Base-by-base conservation (phyloP, 2,329 filamentous ascomycete species). In the Chaetothyriales sp. region DNA sequence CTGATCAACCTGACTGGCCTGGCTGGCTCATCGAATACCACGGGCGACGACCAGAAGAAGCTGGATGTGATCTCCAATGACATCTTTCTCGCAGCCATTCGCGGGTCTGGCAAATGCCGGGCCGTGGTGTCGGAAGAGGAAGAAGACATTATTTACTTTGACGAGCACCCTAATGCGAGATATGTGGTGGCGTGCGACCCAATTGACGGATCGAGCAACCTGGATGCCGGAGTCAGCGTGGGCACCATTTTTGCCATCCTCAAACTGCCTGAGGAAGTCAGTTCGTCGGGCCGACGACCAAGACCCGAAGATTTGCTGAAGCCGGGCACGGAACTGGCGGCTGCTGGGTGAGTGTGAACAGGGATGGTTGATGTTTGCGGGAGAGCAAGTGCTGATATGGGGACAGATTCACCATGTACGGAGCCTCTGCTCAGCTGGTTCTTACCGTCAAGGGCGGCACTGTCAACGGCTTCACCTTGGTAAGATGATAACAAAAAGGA, bases 331-430 rank as follows among this genome's bases (percentile, higher is more conserved):
- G 89, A 95, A 70, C 79, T 96, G 59, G 79, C 96, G 18, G 90
- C 92, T 36, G 50, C 58, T 51, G 58, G 58, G 58, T 60, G 54
- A 53, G 56, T 20, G n/a, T n/a, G n/a, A 19, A 44, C n/a, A 44
- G 44, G 2, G 45, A 12, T n/a, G 15, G 32, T 15, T 4, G 28
- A 5, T 3, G 9, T 15, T 5, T 39, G 32, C 4, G 15, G 12
- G 9, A 15, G 10, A 15, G 28, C 8, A 32, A 39, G 32, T 22
- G 6, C 53, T 57, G 44, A 52, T 47, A 28, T 12, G 12, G 83
- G 12, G 9, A 86, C 19, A 92, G 92, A n/a, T 98, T 98, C 77
- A 98, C 92, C 70, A 98, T 98, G 92, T 98, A 98, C 71, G 92
- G 92, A 64, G 92, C 92, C 60, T 95, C 89, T 2, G 82, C 92